phyloP scores from a whole-genome alignment of 352 stramenopile genomes.

The Globisporangium cylindrosporum region DNA sequence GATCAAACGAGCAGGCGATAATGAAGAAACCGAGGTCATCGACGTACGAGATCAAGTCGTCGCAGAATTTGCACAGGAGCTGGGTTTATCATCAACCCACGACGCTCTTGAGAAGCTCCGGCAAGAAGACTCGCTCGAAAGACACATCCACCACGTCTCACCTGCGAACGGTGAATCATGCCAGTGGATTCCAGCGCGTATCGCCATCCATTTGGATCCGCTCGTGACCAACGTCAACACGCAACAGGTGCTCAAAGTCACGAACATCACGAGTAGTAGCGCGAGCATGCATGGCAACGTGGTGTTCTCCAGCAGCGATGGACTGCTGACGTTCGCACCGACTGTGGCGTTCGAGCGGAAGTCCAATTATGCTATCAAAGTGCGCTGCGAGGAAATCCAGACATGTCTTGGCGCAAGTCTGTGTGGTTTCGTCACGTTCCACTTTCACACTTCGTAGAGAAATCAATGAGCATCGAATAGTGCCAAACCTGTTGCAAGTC shows the following conservation, averaged over 20 bases:
- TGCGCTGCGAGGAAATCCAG: constrained; percentile 28
- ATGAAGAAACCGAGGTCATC: background rate
- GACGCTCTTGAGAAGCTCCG: constrained; percentile 21
- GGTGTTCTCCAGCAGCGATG: constrained; percentile 15
- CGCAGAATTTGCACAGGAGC: constrained; percentile 8
- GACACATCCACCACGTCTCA: constrained; percentile 13
- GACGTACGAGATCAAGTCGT: constrained; percentile 10
- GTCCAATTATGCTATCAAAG: constrained; percentile 27
- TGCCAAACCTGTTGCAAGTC: background rate
- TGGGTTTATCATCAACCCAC: constrained; percentile 9
- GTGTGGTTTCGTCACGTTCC: constrained; percentile 14
- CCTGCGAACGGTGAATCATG: constrained; percentile 22
- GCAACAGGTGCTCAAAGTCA: constrained; percentile 32
- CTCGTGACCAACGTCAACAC: constrained; percentile 28
- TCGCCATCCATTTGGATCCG: constrained; percentile 23
- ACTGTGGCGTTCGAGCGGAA: constrained; percentile 35
- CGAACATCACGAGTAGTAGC: constrained; percentile 18
- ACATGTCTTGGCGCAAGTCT: constrained; percentile 21
- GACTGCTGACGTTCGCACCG: constrained; percentile 27
- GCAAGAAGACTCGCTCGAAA: constrained; percentile 10
- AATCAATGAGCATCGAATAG: background rate
- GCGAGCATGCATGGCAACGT: constrained; percentile 24
- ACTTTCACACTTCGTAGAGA: constrained; percentile 20
- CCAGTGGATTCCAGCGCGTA: background rate
- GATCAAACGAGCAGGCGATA: background rate